A percentile compares a stretch with the other conserved stretches of the same genome.
Evolutionary conservation across 2,329 filamentous ascomycete genomes (phyloP).

Genomic region (Curvularia verruculosa): DNA sequence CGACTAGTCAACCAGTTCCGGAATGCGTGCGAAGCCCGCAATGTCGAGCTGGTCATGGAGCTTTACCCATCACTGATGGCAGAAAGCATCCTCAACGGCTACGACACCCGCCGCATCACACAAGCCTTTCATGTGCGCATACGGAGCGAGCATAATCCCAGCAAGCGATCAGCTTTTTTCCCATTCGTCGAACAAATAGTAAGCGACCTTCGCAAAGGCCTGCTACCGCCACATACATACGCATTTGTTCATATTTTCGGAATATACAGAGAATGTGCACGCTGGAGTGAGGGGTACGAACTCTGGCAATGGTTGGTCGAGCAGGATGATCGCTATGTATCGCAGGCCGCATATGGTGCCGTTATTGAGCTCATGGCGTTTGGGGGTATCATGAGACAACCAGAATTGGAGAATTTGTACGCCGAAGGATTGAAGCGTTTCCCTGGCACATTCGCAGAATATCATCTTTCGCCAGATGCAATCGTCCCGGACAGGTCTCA

Average conservation of each 20-base stretch:
- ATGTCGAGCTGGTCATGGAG: constrained; percentile 29
- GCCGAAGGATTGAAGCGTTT: constrained; percentile 54
- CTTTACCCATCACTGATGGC: constrained; percentile 36
- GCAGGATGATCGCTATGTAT: constrained; percentile 52
- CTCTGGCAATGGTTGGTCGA: constrained; percentile 58
- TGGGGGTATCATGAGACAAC: constrained; percentile 46
- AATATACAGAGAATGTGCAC: constrained; percentile 54
- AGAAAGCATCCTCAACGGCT: constrained; percentile 15
- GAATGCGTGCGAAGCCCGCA: constrained; percentile 23
- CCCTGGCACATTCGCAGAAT: constrained; percentile 54
- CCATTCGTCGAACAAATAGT: constrained; percentile 49
- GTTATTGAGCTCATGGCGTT: constrained; percentile 58
- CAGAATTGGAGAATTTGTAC: constrained; percentile 55
- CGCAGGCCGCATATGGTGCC: constrained; percentile 54
- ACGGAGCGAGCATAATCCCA: constrained; percentile 26
- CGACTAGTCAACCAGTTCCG: constrained; percentile 23
- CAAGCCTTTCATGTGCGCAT: constrained; percentile 46
- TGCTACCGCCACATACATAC: constrained; percentile 44
- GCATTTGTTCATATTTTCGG: constrained; percentile 56
- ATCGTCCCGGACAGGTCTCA: constrained; percentile 53
- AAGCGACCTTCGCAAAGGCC: constrained; percentile 47
- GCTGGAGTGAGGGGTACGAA: constrained; percentile 45
- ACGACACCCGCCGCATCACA: constrained; percentile 42
- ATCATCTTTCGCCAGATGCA: constrained; percentile 56
- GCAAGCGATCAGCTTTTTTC: constrained; percentile 18